A percentile compares a stretch with the other conserved stretches of the same genome.
Evolutionary conservation across 768 basidiomycete genomes (phyloP).

Genomic region (Russula griseocarnosa): DNA sequence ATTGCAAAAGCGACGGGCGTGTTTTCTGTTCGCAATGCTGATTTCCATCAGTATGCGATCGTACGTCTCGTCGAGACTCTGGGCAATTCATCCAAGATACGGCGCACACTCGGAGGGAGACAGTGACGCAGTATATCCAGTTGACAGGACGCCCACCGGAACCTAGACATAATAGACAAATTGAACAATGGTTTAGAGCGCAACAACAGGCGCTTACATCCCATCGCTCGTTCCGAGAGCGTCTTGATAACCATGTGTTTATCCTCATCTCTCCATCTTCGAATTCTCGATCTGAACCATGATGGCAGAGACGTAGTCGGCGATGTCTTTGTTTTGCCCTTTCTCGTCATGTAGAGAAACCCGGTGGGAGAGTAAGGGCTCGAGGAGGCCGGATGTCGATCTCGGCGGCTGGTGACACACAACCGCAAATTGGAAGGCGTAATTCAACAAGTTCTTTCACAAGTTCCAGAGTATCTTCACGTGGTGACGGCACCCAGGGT

Average conservation of each 20-base stretch:
- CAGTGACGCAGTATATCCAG: too few relatives aligned
- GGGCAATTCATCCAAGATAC: too few relatives aligned
- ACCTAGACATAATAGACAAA: too few relatives aligned
- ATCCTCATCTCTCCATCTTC: background rate
- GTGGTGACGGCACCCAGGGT: background rate
- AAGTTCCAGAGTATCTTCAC: constrained; percentile 1
- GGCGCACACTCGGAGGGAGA: too few relatives aligned
- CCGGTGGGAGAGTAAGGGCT: background rate
- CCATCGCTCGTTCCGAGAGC: background rate
- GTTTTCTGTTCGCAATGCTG: too few relatives aligned
- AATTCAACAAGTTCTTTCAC: background rate
- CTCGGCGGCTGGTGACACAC: constrained; percentile 12
- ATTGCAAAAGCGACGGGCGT: constrained; percentile 7
- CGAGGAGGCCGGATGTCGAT: background rate
- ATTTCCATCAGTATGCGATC: too few relatives aligned
- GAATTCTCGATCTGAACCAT: background rate
- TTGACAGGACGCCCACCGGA: too few relatives aligned
- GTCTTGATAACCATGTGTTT: background rate
- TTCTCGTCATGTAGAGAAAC: constrained; percentile 3
- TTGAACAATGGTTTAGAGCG: background rate
- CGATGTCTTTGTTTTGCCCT: constrained; percentile 1
- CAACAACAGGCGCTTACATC: background rate
- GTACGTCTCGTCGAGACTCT: too few relatives aligned
- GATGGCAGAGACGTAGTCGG: background rate
- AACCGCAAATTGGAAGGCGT: constrained; percentile 5